phyloP scores from a whole-genome alignment of 345 rosid species.

The Salix arbutifolia region DNA sequence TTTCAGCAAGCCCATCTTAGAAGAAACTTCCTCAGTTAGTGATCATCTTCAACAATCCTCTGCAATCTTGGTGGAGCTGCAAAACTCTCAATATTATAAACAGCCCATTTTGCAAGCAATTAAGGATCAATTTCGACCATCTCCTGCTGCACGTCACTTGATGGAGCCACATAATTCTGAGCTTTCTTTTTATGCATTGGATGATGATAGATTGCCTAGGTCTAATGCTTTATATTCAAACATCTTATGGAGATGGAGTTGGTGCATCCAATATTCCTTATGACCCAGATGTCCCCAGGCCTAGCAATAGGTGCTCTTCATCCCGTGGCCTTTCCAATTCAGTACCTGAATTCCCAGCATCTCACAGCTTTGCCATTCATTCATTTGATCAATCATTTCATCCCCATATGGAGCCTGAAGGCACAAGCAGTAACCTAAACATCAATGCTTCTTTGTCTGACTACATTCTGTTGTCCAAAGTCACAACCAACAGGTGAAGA shows the following conservation, averaged over 20 bases:
- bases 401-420: too few species aligned
- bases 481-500: too few species aligned
- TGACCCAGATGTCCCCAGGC: too few species aligned
- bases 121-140: not conserved
- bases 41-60: constrained; percentile 22
- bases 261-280: too few species aligned
- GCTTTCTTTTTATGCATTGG: not conserved
- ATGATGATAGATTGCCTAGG: not conserved
- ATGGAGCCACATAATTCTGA: not conserved
- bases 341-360: too few species aligned
- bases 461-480: too few species aligned
- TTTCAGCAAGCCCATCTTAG: constrained; percentile 14
- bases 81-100: not conserved
- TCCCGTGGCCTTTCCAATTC: too few species aligned
- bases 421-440: too few species aligned
- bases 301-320: too few species aligned
- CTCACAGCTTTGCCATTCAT: too few species aligned
- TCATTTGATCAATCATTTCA: too few species aligned
- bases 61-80: constrained; percentile 16
- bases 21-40: constrained; percentile 21
- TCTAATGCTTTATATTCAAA: constrained; percentile 6
- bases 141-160: not conserved
- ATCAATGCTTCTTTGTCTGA: too few species aligned
- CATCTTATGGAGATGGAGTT: constrained; percentile 17
- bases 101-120: not conserved